Conservation (phyloP, 257 asterid genomes). For the Primulina tabacum region DNA sequence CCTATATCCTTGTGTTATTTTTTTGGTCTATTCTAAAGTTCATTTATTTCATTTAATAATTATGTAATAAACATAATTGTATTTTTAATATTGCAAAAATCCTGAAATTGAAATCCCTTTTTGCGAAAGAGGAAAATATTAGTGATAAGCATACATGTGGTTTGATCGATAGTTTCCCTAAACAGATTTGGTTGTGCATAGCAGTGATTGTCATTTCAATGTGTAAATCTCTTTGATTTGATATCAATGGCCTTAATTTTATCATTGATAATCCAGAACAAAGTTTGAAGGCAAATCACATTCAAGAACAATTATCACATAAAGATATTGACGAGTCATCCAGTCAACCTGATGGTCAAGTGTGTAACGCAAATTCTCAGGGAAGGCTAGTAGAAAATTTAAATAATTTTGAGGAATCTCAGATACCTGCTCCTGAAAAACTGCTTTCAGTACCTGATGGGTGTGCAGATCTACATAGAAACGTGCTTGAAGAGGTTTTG, state of each 20-base stretch:
- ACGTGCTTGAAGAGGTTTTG: constrained; percentile 49
- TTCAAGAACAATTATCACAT: constrained; percentile 32
- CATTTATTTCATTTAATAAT: too few relatives aligned
- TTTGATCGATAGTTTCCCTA: not conserved
- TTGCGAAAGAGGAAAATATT: not conserved
- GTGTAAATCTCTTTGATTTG: constrained; percentile 19
- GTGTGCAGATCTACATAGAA: constrained; percentile 33
- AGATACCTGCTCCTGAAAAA: constrained; percentile 68
- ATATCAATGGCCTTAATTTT: constrained; percentile 22
- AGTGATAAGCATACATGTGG: not conserved
- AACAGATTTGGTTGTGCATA: constrained; percentile 3
- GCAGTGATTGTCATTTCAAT: not conserved
- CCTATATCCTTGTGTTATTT: not conserved
- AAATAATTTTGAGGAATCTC: constrained; percentile 36
- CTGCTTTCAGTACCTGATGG: constrained; percentile 62
- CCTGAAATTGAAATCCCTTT: not conserved
- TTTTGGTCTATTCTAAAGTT: not conserved
- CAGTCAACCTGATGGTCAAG: constrained; percentile 33
- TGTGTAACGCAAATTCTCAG: constrained; percentile 29
- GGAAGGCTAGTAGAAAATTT: constrained; percentile 29
- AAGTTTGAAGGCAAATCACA: constrained; percentile 31
- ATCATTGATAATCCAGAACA: constrained; percentile 42
- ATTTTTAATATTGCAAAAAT: too few relatives aligned
- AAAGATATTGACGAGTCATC: constrained; percentile 32
- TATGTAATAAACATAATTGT: too few relatives aligned